Base-by-base conservation (phyloP, 139 green algal genomes). In the Coelastrella sp. region DNA sequence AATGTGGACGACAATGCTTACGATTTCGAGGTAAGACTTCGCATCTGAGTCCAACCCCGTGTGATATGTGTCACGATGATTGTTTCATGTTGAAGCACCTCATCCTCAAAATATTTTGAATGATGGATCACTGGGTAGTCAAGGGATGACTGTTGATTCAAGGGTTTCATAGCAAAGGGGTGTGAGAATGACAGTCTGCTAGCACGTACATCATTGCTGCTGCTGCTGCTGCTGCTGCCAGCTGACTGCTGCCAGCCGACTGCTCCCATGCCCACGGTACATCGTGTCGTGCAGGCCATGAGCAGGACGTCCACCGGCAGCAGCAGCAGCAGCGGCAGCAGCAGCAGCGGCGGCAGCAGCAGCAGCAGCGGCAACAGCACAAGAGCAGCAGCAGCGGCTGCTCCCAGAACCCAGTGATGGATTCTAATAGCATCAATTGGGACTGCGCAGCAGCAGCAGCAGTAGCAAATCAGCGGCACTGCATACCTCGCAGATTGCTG, bases 1-100 rank as follows among this genome's bases (percentile, higher is more conserved):
- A 11, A n/a, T 7, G 48, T 82, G 74, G 74, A 82, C 51, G 74
- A 82, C 74, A 82, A 67, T 9, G 30, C 27, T 35, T 82, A 68
- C 34, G 13, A 57, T 11, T 57, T 57, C 17, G 48, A 57, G 48
- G 48, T 57, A 15, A 57, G 48, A 23, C 17, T 11, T 23, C 2
- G 2, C 2, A 23, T 57, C 13, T 57, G 17, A 23, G 1, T 15
- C 48, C 17, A 53, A 21, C 8, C 11, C 11, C 45, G 8, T 8
- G 8, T 53, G 8, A 53, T 53, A 21, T 11, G 11, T 53, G 11
- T 53, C 45, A 21, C 45, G 11, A 53, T 53, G 8, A 53, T 2
- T 57, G 17, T 2, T 57, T 2, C 17, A 23, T 11, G 17, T 11
- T 57, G 17, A 15, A 57, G 1, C 17, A 15, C 48, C 2, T n/a